Conservation (phyloP, 768 basidiomycete genomes). For the Leccinum obscurum region DNA sequence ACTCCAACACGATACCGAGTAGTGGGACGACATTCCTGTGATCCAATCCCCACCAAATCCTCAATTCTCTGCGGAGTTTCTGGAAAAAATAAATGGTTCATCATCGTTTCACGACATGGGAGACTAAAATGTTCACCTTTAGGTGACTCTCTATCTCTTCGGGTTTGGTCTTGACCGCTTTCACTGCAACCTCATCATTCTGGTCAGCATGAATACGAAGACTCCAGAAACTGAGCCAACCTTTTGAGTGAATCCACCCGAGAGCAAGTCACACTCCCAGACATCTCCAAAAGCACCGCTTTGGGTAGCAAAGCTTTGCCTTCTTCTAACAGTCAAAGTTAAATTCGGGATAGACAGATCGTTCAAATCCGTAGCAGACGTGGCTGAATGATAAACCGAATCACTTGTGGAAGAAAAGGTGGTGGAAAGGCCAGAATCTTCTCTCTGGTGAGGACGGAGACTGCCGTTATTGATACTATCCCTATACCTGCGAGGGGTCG, state of each 20-base stretch:
- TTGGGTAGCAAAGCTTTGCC: slow-evolving; percentile 1
- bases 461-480: neutral
- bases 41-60: slow-evolving; percentile 16
- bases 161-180: slow-evolving; percentile 12
- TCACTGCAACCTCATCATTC: slow-evolving; percentile 22
- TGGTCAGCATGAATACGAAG: neutral
- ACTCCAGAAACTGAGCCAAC: neutral
- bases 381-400: slow-evolving; percentile 8
- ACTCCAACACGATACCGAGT: slow-evolving; percentile 30
- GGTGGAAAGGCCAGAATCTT: neutral
- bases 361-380: slow-evolving; percentile 10
- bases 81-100: neutral
- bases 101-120: neutral
- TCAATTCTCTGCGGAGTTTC: slow-evolving; percentile 32
- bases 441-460: neutral
- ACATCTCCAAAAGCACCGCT: slow-evolving; percentile 24
- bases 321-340: slow-evolving; percentile 8
- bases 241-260: neutral
- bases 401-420: neutral
- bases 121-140: slow-evolving; percentile 13
- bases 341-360: slow-evolving; percentile 10
- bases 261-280: slow-evolving; percentile 25
- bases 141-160: neutral
- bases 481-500: slow-evolving; percentile 7
- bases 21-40: slow-evolving; percentile 33